Conservation (phyloP, 495 filamentous ascomycete species). For the Penicillium fimorum region DNA sequence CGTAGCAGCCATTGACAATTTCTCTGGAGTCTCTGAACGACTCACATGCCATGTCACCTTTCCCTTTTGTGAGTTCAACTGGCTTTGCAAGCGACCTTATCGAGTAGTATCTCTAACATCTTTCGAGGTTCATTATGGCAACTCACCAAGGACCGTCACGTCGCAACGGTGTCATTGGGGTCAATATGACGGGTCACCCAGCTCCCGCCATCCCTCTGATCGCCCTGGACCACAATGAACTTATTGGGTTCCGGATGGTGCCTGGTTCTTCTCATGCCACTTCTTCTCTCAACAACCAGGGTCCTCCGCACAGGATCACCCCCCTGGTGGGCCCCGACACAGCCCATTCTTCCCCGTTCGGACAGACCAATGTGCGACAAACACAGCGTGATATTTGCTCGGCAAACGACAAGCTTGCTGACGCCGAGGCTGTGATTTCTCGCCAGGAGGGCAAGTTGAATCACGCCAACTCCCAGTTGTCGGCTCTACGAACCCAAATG, state of each 20-base stretch:
- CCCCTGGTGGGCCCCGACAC: constrained; percentile 5
- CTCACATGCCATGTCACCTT: no score
- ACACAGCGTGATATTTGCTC: not conserved
- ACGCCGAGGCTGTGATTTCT: not conserved
- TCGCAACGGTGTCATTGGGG: not conserved
- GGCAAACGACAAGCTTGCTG: not conserved
- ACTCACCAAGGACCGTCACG: not conserved
- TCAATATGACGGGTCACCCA: not conserved
- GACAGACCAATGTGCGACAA: not conserved
- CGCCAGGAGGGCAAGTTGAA: not conserved
- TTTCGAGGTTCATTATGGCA: not conserved
- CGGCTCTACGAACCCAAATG: not conserved
- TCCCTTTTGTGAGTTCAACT: not conserved
- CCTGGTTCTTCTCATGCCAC: not conserved
- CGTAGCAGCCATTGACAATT: no score
- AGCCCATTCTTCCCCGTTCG: not conserved
- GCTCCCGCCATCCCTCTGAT: not conserved
- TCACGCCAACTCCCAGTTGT: not conserved
- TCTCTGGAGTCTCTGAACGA: no score
- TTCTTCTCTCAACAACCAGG: not conserved
- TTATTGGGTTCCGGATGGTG: not conserved
- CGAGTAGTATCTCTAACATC: not conserved
- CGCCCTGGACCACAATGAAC: no score
- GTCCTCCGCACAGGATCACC: constrained; percentile 2
- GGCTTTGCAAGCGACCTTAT: not conserved